These are phyloP conservation scores for Nelumbo lutea DNA, from an alignment of 164 flowering plant species.

Conservation along the genomic window DNA sequence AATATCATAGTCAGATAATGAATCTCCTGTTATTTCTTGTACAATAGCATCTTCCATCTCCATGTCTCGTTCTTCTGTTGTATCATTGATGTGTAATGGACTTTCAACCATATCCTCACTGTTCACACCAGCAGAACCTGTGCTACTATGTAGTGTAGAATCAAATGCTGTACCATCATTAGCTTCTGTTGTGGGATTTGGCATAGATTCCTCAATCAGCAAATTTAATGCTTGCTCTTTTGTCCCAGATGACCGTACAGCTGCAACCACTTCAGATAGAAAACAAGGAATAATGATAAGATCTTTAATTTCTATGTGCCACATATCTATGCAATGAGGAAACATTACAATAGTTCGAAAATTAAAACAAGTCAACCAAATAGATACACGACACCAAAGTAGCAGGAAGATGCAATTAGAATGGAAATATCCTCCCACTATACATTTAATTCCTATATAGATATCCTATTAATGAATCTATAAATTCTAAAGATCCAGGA, in stretches of 20 bases:
- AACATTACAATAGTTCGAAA: neutral
- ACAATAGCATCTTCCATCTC: constrained; percentile 82
- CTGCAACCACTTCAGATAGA: constrained; percentile 44
- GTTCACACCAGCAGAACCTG: constrained; percentile 3
- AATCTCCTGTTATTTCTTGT: constrained; percentile 48
- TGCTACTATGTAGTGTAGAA: constrained; percentile 8
- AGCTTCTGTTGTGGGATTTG: constrained; percentile 11
- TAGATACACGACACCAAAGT: no score
- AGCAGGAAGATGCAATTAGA: no score
- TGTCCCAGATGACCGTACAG: constrained; percentile 40
- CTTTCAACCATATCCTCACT: constrained; percentile 17
- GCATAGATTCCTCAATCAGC: constrained; percentile 27
- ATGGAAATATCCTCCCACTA: no score
- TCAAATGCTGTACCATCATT: constrained; percentile 15
- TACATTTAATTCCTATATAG: no score
- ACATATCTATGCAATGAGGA: neutral
- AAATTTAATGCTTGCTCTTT: constrained; percentile 39
- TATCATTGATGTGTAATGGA: constrained; percentile 23
- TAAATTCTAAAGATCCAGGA: no score
- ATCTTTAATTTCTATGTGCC: no score
- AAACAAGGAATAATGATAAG: neutral
- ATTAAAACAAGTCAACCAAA: neutral
- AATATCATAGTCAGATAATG: constrained; percentile 50
- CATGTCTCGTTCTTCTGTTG: constrained; percentile 37
- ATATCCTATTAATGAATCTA: no score